Conservation (phyloP, 352 stramenopile species). For the Sclerospora graminicola region DNA sequence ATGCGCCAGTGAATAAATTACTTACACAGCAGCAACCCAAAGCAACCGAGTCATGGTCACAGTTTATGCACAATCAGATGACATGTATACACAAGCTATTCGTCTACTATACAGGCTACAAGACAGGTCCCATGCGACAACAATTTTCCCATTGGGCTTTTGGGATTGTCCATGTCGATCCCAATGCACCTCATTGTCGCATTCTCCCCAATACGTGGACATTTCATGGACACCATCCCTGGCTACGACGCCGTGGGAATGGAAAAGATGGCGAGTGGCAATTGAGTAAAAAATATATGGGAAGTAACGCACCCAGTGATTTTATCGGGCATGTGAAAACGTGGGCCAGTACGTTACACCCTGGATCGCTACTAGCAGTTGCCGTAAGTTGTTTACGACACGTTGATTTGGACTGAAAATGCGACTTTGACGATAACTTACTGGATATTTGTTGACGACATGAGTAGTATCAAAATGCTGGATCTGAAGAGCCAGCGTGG, state of each 20-base stretch:
- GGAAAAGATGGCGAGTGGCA: conserved; percentile 72
- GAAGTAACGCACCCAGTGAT: conserved; percentile 26
- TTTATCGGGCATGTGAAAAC: conserved; percentile 49
- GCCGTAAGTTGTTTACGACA: conserved; percentile 31
- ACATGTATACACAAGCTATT: conserved; percentile 69
- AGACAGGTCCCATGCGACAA: conserved; percentile 55
- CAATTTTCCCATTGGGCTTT: conserved; percentile 64
- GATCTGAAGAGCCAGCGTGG: conserved; percentile 50
- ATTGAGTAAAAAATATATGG: conserved; percentile 41
- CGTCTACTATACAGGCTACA: conserved; percentile 79
- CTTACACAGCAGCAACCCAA: conserved; percentile 37
- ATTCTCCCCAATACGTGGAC: conserved; percentile 74
- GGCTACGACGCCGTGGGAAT: conserved; percentile 40
- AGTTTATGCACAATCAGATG: conserved; percentile 63
- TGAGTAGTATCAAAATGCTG: conserved; percentile 57
- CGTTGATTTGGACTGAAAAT: neutral
- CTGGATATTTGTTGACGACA: neutral
- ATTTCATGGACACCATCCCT: conserved; percentile 58
- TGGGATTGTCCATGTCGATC: conserved; percentile 56
- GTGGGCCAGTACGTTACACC: conserved; percentile 40
- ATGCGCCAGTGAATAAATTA: conserved; percentile 21
- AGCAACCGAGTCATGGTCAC: conserved; percentile 40
- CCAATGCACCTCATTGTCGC: conserved; percentile 45
- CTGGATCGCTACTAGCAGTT: conserved; percentile 47
- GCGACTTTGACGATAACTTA: too few species aligned